These are phyloP conservation scores for Bjerkandera adusta DNA, from an alignment of 1,284 basidiomycete genomes.

Conservation along the genomic window DNA sequence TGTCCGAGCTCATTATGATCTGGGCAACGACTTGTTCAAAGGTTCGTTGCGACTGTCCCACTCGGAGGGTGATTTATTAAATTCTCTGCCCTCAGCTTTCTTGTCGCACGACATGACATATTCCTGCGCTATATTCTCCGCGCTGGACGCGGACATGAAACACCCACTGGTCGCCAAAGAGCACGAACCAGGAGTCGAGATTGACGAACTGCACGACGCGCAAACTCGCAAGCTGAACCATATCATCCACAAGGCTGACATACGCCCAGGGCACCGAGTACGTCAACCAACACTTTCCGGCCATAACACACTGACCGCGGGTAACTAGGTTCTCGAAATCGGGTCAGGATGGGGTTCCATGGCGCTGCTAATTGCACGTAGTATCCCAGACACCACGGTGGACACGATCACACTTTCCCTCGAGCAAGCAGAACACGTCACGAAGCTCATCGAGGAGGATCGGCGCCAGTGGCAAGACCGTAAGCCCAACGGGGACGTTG, in stretches of 20 bases:
- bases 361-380: constrained; percentile 60
- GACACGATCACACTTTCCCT: constrained; percentile 77
- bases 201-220: constrained; percentile 61
- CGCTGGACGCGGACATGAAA: constrained; percentile 53
- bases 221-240: constrained; percentile 66
- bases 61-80: constrained; percentile 35
- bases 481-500: neutral
- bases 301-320: neutral
- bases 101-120: constrained; percentile 81
- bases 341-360: constrained; percentile 83
- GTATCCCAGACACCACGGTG: constrained; percentile 55
- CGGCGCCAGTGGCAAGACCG: neutral
- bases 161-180: constrained; percentile 15
- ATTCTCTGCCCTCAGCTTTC: constrained; percentile 44
- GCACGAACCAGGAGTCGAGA: constrained; percentile 2
- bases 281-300: constrained; percentile 1
- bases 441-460: constrained; percentile 47
- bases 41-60: constrained; percentile 18
- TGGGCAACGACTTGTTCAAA: constrained; percentile 34
- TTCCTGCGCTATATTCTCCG: constrained; percentile 71
- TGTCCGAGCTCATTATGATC: constrained; percentile 33
- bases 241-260: constrained; percentile 51
- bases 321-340: constrained; percentile 58
- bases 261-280: constrained; percentile 59
- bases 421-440: constrained; percentile 67